Evolutionary conservation across 2,329 filamentous ascomycete species (phyloP).

Genomic region (Talaromyces sp.): DNA sequence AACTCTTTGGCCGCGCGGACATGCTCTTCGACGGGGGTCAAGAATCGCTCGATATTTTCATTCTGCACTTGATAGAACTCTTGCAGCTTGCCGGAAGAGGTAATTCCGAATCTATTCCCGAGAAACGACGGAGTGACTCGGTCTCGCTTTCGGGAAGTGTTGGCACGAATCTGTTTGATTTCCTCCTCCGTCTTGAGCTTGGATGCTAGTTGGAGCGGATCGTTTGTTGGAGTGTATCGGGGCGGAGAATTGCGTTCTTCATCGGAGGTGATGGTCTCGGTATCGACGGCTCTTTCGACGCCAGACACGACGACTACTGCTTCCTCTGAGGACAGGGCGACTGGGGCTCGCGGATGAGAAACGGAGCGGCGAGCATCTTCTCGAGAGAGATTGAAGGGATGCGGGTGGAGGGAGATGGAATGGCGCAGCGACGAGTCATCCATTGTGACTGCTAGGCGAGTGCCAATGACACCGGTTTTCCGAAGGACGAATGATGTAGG

Average conservation of each 20-base stretch:
- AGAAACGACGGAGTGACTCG: slow-evolving; percentile 37
- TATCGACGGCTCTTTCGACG: slow-evolving; percentile 27
- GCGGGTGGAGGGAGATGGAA: slow-evolving; percentile 22
- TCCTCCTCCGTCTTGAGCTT: slow-evolving; percentile 74
- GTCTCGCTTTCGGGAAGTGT: slow-evolving; percentile 71
- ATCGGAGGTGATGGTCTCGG: slow-evolving; percentile 33
- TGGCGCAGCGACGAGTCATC: slow-evolving; percentile 20
- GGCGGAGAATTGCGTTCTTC: slow-evolving; percentile 50
- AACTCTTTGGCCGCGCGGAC: slow-evolving; percentile 74
- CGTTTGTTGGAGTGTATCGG: slow-evolving; percentile 60
- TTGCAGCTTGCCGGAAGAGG: slow-evolving; percentile 54
- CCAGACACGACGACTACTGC: slow-evolving; percentile 42
- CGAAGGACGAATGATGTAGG: neutral
- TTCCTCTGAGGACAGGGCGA: slow-evolving; percentile 24
- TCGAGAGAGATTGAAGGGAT: slow-evolving; percentile 20
- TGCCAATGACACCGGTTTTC: neutral
- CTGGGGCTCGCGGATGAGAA: neutral
- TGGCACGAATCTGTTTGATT: slow-evolving; percentile 72
- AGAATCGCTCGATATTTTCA: slow-evolving; percentile 82
- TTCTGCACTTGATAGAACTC: slow-evolving; percentile 90
- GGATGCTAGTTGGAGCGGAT: slow-evolving; percentile 75
- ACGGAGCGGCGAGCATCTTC: slow-evolving; percentile 15
- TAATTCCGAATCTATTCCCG: slow-evolving; percentile 23
- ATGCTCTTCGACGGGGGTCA: slow-evolving; percentile 93
- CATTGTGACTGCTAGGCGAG: slow-evolving; percentile 6